These are phyloP conservation scores for Diplodia corticola DNA, from an alignment of 2,329 filamentous ascomycete species.

Conservation along the genomic window DNA sequence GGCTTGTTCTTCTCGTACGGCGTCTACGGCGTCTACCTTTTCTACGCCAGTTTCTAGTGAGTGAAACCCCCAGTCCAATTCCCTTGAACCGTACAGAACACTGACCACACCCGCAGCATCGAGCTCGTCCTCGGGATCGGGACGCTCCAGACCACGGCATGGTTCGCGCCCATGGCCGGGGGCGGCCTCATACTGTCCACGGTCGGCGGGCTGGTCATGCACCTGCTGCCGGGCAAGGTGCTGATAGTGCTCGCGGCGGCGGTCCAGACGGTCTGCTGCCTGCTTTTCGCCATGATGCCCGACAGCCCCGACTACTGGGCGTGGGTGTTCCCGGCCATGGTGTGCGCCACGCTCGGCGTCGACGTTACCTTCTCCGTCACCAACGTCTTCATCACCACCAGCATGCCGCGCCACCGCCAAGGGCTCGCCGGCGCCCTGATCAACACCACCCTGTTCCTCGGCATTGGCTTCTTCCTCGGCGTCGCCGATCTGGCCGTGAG, in stretches of 20 bases:
- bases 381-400: slow-evolving; percentile 73
- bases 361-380: slow-evolving; percentile 75
- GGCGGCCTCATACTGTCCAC: slow-evolving; percentile 67
- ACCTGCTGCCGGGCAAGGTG: slow-evolving; percentile 59
- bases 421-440: slow-evolving; percentile 40
- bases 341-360: slow-evolving; percentile 70
- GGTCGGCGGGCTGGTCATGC: slow-evolving; percentile 65
- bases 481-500: slow-evolving; percentile 39
- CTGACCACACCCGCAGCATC: slow-evolving; percentile 48
- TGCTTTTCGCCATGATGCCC: slow-evolving; percentile 61
- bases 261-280: slow-evolving; percentile 58
- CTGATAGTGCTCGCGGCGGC: slow-evolving; percentile 62
- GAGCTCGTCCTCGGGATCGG: slow-evolving; percentile 48
- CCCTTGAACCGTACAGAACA: slow-evolving; percentile 26
- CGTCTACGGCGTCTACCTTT: slow-evolving; percentile 40
- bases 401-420: slow-evolving; percentile 60
- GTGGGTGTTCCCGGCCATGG: slow-evolving; percentile 70
- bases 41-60: slow-evolving; percentile 41
- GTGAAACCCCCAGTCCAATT: background rate
- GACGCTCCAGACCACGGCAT: slow-evolving; percentile 61
- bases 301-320: slow-evolving; percentile 63
- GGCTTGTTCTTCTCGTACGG: slow-evolving; percentile 49
- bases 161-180: slow-evolving; percentile 66
- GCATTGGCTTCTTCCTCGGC: slow-evolving; percentile 39
- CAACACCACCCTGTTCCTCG: slow-evolving; percentile 40